These are phyloP conservation scores for Calonectria pseudoturangicola DNA, from an alignment of 2,329 filamentous ascomycete species.

Conservation along the genomic window DNA sequence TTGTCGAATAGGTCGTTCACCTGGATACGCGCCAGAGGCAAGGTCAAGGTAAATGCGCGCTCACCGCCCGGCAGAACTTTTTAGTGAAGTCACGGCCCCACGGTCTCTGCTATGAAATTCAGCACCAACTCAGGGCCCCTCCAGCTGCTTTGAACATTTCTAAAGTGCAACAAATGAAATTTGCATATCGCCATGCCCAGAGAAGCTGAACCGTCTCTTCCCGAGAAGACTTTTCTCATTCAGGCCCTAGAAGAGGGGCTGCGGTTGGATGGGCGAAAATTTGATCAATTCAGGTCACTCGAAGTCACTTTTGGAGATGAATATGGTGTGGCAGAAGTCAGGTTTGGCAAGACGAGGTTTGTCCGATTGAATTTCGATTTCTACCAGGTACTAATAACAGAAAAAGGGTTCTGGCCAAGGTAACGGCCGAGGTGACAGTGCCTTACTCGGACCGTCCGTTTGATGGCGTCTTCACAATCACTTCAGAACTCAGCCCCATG, in stretches of 20 bases:
- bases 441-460: conserved; percentile 93
- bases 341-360: conserved; percentile 92
- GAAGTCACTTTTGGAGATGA: conserved; percentile 91
- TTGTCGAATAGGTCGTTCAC: conserved; percentile 2
- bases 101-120: conserved; percentile 39
- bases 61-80: conserved; percentile 72
- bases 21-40: conserved; percentile 14
- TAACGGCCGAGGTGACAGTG: conserved; percentile 90
- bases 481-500: conserved; percentile 93
- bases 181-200: conserved; percentile 81
- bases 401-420: conserved; percentile 84
- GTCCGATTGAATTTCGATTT: conserved; percentile 34
- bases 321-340: conserved; percentile 91
- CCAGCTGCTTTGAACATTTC: conserved; percentile 31
- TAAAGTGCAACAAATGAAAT: conserved; percentile 38
- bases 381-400: conserved; percentile 36
- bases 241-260: conserved; percentile 88
- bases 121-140: conserved; percentile 9
- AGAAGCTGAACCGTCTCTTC: conserved; percentile 91
- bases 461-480: conserved; percentile 95
- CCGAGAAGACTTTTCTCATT: conserved; percentile 90
- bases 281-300: conserved; percentile 87
- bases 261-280: conserved; percentile 87
- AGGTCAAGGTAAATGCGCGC: conserved; percentile 37
- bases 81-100: conserved; percentile 47